A percentile compares a stretch with the other conserved stretches of the same genome.
These are phyloP conservation scores for Tranzscheliella williamsii DNA, from an alignment of 1,284 basidiomycete genomes.

Conservation along the genomic window DNA sequence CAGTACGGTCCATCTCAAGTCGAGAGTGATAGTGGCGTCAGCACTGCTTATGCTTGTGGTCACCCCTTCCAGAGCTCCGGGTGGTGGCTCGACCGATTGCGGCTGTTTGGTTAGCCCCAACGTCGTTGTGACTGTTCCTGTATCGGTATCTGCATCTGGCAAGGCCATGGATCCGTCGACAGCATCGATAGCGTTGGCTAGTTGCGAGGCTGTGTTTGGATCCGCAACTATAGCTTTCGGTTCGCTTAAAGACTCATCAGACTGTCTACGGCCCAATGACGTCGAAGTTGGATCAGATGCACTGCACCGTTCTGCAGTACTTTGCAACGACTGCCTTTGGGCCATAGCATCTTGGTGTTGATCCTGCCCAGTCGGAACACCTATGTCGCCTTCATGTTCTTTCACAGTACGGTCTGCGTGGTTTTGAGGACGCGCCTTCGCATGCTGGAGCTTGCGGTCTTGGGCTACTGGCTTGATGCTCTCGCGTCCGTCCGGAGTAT, in stretches of 20 bases:
- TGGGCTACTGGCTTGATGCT: too few relatives aligned
- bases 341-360: not conserved
- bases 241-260: too few relatives aligned
- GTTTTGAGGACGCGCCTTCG: too few relatives aligned
- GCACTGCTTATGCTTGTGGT: constrained; percentile 55
- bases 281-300: too few relatives aligned
- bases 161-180: constrained; percentile 3
- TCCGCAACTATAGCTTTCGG: too few relatives aligned
- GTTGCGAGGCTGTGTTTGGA: constrained; percentile 55
- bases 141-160: constrained; percentile 6
- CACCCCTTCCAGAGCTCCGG: constrained; percentile 53
- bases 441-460: too few relatives aligned
- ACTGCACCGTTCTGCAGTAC: too few relatives aligned
- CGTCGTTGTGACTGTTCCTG: constrained; percentile 25
- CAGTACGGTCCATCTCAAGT: constrained; percentile 59
- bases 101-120: constrained; percentile 47
- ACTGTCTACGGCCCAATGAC: too few relatives aligned
- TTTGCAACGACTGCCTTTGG: too few relatives aligned
- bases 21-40: constrained; percentile 57
- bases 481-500: too few relatives aligned
- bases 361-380: not conserved
- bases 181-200: constrained; percentile 23
- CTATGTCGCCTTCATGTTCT: constrained; percentile 15
- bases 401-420: too few relatives aligned
- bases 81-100: constrained; percentile 45